phyloP scores from a whole-genome alignment of 495 filamentous ascomycete species.

The Xylaria longipes region DNA sequence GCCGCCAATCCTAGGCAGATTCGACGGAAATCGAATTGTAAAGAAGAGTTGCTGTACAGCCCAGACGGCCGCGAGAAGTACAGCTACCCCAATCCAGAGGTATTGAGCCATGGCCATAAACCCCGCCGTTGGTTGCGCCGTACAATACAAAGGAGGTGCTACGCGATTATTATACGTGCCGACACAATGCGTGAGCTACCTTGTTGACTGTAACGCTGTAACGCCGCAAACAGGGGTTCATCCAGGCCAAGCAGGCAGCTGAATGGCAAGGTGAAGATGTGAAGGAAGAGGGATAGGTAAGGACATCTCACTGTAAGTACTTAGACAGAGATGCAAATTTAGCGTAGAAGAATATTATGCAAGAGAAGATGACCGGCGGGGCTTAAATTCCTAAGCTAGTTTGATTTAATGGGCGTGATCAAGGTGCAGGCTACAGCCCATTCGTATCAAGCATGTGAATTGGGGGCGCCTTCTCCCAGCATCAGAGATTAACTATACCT shows the following conservation, averaged over 20 bases:
- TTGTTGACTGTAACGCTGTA: neutral
- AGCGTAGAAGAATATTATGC: neutral
- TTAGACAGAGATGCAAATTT: neutral
- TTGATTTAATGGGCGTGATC: neutral
- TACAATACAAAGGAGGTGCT: too few species aligned
- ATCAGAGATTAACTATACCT: too few species aligned
- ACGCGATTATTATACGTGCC: neutral
- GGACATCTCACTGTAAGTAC: neutral
- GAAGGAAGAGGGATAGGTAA: neutral
- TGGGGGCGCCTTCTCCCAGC: neutral
- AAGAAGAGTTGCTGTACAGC: constrained; percentile 29
- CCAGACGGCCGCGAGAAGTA: constrained; percentile 12
- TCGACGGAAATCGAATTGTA: constrained; percentile 30
- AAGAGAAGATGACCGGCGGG: neutral
- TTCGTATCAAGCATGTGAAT: neutral
- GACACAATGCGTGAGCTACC: neutral
- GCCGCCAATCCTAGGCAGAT: constrained; percentile 34
- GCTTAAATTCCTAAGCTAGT: neutral
- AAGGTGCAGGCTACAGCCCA: neutral
- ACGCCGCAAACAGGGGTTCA: neutral
- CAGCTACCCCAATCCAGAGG: neutral
- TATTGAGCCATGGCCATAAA: neutral
- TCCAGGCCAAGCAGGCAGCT: neutral
- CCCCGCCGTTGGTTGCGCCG: neutral
- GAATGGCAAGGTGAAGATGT: neutral